phyloP scores from a whole-genome alignment of 345 rosid genomes.

The Kandelia obovata region DNA sequence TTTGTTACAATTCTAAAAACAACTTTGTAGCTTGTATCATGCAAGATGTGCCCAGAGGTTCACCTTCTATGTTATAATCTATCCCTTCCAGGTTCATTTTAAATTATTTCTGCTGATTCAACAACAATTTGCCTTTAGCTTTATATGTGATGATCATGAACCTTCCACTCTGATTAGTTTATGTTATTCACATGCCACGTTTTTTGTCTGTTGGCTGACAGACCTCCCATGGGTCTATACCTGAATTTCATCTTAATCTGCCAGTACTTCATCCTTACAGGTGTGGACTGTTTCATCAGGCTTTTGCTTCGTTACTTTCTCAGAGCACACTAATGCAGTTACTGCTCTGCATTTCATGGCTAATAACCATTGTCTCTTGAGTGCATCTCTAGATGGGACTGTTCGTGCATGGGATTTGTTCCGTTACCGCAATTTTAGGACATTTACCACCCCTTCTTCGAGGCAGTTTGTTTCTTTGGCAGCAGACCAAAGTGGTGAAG shows the following conservation, averaged over 20 bases:
- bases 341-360: conserved; percentile 96
- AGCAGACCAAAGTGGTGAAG: conserved; percentile 92
- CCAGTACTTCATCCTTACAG: conserved; percentile 37
- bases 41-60: neutral
- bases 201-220: conserved; percentile 1
- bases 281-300: conserved; percentile 96
- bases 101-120: too few relatives aligned
- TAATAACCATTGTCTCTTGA: conserved; percentile 80
- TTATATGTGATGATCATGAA: too few relatives aligned
- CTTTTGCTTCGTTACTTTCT: conserved; percentile 90
- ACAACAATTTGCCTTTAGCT: too few relatives aligned
- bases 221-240: neutral
- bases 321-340: conserved; percentile 91
- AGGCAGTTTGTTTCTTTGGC: conserved; percentile 95
- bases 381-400: conserved; percentile 95
- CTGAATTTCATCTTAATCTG: conserved; percentile 2
- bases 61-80: neutral
- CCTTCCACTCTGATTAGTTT: neutral
- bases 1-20: neutral
- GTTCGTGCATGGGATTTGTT: conserved; percentile 99
- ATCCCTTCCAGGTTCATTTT: too few relatives aligned
- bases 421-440: conserved; percentile 89
- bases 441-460: conserved; percentile 86
- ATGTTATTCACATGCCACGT: neutral
- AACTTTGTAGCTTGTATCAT: too few relatives aligned